A percentile compares a stretch with the other conserved stretches of the same genome.
Evolutionary conservation across 1,139 yeast genomes (phyloP).

Genomic region (Hansenula lynferdii): DNA sequence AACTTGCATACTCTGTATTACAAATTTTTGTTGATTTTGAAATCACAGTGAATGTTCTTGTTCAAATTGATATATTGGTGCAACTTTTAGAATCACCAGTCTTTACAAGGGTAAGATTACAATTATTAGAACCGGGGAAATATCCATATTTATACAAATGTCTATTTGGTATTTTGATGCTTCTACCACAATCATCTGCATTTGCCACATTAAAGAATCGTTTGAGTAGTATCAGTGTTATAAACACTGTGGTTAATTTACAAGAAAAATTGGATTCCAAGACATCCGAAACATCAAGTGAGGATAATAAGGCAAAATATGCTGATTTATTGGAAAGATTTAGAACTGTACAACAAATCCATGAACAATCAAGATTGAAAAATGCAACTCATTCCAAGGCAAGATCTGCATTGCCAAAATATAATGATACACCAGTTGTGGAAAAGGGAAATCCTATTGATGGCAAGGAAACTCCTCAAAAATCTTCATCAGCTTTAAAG

Average conservation of each 20-base stretch:
- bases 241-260: slow-evolving; percentile 13
- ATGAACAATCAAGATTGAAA: slow-evolving; percentile 30
- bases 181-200: slow-evolving; percentile 94
- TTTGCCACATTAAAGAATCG: slow-evolving; percentile 77
- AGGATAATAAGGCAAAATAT: slow-evolving; percentile 26
- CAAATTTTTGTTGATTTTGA: slow-evolving; percentile 74
- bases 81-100: slow-evolving; percentile 86
- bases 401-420: slow-evolving; percentile 16
- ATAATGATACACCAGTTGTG: slow-evolving; percentile 13
- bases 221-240: slow-evolving; percentile 36
- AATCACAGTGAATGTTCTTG: slow-evolving; percentile 61
- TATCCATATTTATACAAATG: slow-evolving; percentile 84
- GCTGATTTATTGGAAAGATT: slow-evolving; percentile 60
- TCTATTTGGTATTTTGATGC: slow-evolving; percentile 88
- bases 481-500: slow-evolving; percentile 6
- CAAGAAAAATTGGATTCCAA: not conserved
- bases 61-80: slow-evolving; percentile 76
- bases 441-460: slow-evolving; percentile 15
- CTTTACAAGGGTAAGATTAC: slow-evolving; percentile 81
- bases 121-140: slow-evolving; percentile 79
- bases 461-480: slow-evolving; percentile 5
- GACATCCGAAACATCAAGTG: not conserved
- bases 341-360: slow-evolving; percentile 52
- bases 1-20: slow-evolving; percentile 76
- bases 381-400: slow-evolving; percentile 8